phyloP scores from a whole-genome alignment of 306 rosid genomes.

The Medicago arabica region DNA sequence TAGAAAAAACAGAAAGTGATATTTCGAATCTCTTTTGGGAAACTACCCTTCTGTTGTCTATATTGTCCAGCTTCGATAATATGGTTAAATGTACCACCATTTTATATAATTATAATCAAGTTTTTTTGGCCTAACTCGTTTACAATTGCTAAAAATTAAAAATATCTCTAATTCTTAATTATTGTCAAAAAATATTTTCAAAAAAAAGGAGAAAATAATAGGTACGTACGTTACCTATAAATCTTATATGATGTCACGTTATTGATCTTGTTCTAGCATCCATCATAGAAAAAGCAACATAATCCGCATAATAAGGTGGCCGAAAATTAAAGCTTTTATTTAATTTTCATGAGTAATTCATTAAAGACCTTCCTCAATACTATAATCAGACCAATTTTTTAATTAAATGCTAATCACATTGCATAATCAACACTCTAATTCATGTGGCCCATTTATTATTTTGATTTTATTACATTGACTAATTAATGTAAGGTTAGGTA shows the following conservation, averaged over 20 bases:
- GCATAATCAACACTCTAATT: slow-evolving; percentile 45
- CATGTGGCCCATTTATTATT: slow-evolving; percentile 47
- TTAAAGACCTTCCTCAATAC: slow-evolving; percentile 23
- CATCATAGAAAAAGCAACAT: slow-evolving; percentile 37
- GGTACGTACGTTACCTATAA: slow-evolving; percentile 17
- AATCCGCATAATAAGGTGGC: slow-evolving; percentile 11
- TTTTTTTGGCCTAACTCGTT: slow-evolving; percentile 19
- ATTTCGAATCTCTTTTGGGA: slow-evolving; percentile 34
- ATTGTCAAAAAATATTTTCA: too few species aligned
- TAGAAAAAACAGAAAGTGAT: slow-evolving; percentile 38
- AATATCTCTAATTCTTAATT: background rate
- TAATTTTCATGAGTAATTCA: background rate
- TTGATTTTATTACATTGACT: slow-evolving; percentile 44
- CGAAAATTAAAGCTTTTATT: slow-evolving; percentile 10
- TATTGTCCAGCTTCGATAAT: slow-evolving; percentile 12
- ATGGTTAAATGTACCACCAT: slow-evolving; percentile 17
- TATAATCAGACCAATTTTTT: slow-evolving; percentile 34
- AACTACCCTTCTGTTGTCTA: slow-evolving; percentile 31
- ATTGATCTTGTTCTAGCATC: slow-evolving; percentile 30
- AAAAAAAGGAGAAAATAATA: too few species aligned
- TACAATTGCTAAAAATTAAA: background rate
- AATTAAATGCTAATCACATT: slow-evolving; percentile 17
- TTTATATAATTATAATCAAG: background rate
- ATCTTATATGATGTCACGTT: slow-evolving; percentile 33
- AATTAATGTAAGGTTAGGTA: slow-evolving; percentile 53